These are phyloP conservation scores for Candida sojae DNA, from an alignment of 1,139 yeast species.

Conservation along the genomic window DNA sequence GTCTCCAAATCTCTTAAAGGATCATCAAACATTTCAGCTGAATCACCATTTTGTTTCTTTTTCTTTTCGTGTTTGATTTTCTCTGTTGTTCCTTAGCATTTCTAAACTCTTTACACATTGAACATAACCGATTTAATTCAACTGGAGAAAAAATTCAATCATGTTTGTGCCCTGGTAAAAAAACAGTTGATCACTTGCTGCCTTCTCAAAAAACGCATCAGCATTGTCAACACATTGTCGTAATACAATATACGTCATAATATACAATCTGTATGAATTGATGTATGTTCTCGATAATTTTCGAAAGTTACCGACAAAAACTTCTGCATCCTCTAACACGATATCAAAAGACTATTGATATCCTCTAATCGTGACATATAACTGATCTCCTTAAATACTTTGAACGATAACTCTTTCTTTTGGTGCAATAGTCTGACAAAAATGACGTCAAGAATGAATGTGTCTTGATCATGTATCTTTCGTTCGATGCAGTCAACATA, in stretches of 20 bases:
- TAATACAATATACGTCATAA: constrained; percentile 44
- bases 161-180: constrained; percentile 43
- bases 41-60: background rate
- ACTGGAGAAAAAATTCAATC: constrained; percentile 38
- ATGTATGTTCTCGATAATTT: constrained; percentile 40
- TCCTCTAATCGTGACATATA: constrained; percentile 32
- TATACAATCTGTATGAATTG: constrained; percentile 44
- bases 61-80: constrained; percentile 14
- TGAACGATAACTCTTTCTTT: constrained; percentile 34
- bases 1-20: constrained; percentile 5
- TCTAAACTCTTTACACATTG: constrained; percentile 43
- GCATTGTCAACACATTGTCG: constrained; percentile 48
- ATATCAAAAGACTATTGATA: constrained; percentile 37
- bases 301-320: constrained; percentile 47
- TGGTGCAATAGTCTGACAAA: constrained; percentile 45
- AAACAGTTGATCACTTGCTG: constrained; percentile 28
- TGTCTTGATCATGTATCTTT: constrained; percentile 45
- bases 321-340: constrained; percentile 42
- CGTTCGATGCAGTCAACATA: constrained; percentile 40
- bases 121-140: constrained; percentile 40
- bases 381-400: constrained; percentile 22
- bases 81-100: constrained; percentile 39
- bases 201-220: constrained; percentile 36
- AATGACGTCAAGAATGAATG: constrained; percentile 44
- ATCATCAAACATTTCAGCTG: background rate